Conservation (phyloP, 164 flowering plant species). For the Santalum album region DNA sequence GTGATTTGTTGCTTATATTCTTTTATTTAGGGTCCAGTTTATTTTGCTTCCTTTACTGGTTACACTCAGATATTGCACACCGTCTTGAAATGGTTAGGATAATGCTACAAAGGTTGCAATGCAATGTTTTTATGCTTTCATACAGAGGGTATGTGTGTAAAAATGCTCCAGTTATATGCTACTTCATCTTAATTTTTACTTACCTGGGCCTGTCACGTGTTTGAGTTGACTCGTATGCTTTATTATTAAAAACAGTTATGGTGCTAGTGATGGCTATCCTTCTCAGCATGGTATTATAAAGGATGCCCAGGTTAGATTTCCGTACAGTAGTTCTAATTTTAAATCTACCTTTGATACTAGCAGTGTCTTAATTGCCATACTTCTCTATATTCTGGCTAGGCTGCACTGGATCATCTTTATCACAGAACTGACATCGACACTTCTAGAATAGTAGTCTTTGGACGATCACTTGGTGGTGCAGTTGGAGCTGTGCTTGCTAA, state of each 20-base stretch:
- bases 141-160: slow-evolving; percentile 68
- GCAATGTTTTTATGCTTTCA: slow-evolving; percentile 99
- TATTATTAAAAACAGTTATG: slow-evolving; percentile 47
- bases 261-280: slow-evolving; percentile 96
- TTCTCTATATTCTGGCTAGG: slow-evolving; percentile 32
- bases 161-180: too few relatives aligned
- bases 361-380: not conserved
- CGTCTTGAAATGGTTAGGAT: slow-evolving; percentile 96
- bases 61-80: slow-evolving; percentile 81
- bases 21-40: slow-evolving; percentile 4
- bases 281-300: slow-evolving; percentile 81
- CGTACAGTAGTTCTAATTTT: not conserved
- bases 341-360: slow-evolving; percentile 1
- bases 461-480: slow-evolving; percentile 99
- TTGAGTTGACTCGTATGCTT: slow-evolving; percentile 5
- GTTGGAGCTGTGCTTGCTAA: slow-evolving; percentile 81
- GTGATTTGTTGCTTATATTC: not conserved
- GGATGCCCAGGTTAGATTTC: slow-evolving; percentile 77
- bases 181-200: too few relatives aligned
- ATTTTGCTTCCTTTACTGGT: slow-evolving; percentile 38
- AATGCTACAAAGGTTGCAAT: slow-evolving; percentile 82
- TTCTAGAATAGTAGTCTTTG: slow-evolving; percentile 83
- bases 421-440: slow-evolving; percentile 91
- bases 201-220: slow-evolving; percentile 5
- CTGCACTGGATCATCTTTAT: slow-evolving; percentile 87